A percentile compares a stretch with the other conserved stretches of the same genome.
Evolutionary conservation across 805 yeast species (phyloP).

Genomic region (Lachancea nothofagi): DNA sequence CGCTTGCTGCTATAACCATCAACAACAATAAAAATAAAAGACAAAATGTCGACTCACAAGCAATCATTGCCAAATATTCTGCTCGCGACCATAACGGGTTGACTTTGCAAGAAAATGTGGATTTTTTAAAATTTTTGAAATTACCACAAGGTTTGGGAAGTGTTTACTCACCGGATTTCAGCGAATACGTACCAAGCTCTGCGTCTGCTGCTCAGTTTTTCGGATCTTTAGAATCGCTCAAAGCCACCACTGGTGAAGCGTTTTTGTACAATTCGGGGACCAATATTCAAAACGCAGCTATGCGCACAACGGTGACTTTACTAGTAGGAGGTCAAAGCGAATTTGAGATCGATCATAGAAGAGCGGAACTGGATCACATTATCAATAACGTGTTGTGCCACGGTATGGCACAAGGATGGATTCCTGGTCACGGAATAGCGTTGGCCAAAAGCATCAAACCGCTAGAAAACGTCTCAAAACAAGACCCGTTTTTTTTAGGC

Average conservation of each 20-base stretch:
- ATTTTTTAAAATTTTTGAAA: conserved; percentile 23
- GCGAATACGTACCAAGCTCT: conserved; percentile 28
- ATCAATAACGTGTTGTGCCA: conserved; percentile 25
- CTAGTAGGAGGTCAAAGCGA: conserved; percentile 30
- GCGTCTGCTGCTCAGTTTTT: conserved; percentile 26
- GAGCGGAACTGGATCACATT: conserved; percentile 23
- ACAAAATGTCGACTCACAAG: conserved; percentile 16
- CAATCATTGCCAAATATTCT: conserved; percentile 22
- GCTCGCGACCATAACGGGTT: conserved; percentile 14
- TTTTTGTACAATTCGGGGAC: conserved; percentile 24
- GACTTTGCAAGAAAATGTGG: conserved; percentile 23
- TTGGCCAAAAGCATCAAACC: conserved; percentile 19
- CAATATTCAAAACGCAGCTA: conserved; percentile 12
- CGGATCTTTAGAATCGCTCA: conserved; percentile 28
- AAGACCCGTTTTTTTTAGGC: conserved; percentile 1
- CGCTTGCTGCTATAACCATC: conserved; percentile 27
- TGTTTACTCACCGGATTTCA: conserved; percentile 26
- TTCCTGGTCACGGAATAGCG: conserved; percentile 24
- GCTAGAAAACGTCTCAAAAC: conserved; percentile 5
- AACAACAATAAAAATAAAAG: conserved; percentile 30
- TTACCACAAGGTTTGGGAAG: conserved; percentile 27
- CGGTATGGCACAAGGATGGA: conserved; percentile 26
- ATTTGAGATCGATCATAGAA: conserved; percentile 29
- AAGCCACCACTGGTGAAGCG: conserved; percentile 31
- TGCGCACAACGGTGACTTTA: conserved; percentile 27